Conservation (phyloP, 345 rosid species). For the Citrus hindsii region DNA sequence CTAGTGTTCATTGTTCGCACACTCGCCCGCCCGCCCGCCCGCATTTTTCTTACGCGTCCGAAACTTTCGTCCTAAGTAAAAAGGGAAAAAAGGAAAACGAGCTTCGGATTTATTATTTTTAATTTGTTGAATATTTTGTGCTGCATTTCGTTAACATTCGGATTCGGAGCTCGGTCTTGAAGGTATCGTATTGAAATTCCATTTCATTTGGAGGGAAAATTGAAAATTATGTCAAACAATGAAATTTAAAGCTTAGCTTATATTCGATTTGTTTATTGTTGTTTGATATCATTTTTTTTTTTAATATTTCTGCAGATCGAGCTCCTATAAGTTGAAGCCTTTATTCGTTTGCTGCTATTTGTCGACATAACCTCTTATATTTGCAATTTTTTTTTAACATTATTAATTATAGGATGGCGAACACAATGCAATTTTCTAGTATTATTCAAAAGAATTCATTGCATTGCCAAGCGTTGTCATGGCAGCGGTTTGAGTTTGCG, state of each 20-base stretch:
- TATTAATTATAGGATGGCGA: conserved; percentile 8
- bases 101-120: neutral
- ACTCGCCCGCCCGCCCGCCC: neutral
- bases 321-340: neutral
- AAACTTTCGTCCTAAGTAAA: neutral
- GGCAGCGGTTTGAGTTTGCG: conserved; percentile 15
- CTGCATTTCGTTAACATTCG: neutral
- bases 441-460: conserved; percentile 3
- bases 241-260: neutral
- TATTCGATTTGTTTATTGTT: neutral
- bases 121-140: neutral
- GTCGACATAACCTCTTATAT: conserved; percentile 16
- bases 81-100: neutral
- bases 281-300: neutral
- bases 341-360: neutral
- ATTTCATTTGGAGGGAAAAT: conserved; percentile 5
- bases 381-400: neutral
- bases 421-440: conserved; percentile 22
- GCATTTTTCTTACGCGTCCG: neutral
- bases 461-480: conserved; percentile 6
- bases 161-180: conserved; percentile 6
- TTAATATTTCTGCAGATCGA: neutral
- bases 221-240: neutral
- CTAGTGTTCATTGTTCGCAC: neutral
- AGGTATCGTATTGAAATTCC: conserved; percentile 2